Conservation (phyloP, 2,329 filamentous ascomycete species). For the Coniochaeta ligniaria region DNA sequence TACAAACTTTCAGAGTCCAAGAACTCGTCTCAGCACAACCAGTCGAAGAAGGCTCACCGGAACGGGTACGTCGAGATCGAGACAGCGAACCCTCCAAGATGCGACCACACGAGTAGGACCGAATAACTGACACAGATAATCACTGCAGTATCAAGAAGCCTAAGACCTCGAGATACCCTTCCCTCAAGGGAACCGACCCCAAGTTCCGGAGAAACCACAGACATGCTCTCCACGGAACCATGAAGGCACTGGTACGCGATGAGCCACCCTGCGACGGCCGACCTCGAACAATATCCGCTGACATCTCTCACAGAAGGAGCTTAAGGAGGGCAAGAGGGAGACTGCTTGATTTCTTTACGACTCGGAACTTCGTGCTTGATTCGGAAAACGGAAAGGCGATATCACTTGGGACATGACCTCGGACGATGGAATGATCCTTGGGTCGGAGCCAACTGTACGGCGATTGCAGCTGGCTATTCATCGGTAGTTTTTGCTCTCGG, state of each 20-base stretch:
- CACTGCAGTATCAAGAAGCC: conserved; percentile 94
- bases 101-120: conserved; percentile 1
- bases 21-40: conserved; percentile 99
- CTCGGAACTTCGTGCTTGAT: conserved; percentile 7
- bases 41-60: conserved; percentile 96
- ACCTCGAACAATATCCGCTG: not conserved
- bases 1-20: conserved; percentile 71
- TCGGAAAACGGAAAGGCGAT: conserved; percentile 7
- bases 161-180: conserved; percentile 98
- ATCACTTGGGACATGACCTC: conserved; percentile 13
- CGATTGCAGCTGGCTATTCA: conserved; percentile 14
- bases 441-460: conserved; percentile 8
- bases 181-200: conserved; percentile 96
- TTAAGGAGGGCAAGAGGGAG: conserved; percentile 72
- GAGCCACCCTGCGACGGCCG: not conserved
- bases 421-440: conserved; percentile 15
- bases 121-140: not conserved
- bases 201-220: conserved; percentile 99
- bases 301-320: conserved; percentile 70
- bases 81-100: not conserved
- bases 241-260: conserved; percentile 84
- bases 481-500: conserved; percentile 15
- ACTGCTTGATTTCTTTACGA: conserved; percentile 19
- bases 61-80: conserved; percentile 71
- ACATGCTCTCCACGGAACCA: conserved; percentile 98